Evolutionary conservation across 192 early-diverging fungal genomes (phyloP).

Genomic region (Backusella circina): DNA sequence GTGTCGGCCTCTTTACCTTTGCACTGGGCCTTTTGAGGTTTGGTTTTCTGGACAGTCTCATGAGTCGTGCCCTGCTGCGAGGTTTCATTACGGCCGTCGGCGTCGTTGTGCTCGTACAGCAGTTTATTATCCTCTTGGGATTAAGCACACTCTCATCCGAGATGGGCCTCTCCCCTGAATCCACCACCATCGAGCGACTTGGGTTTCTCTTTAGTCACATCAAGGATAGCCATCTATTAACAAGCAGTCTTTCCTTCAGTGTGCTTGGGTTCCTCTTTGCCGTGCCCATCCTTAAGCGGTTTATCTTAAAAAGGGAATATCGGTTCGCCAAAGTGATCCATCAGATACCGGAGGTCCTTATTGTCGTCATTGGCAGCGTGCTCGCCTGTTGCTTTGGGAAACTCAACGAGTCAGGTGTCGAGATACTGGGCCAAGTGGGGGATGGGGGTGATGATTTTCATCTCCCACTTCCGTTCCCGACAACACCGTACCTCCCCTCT

Average conservation of each 20-base stretch:
- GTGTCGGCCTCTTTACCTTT: conserved; percentile 87
- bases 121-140: conserved; percentile 71
- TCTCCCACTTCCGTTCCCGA: conserved; percentile 43
- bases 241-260: conserved; percentile 63
- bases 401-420: conserved; percentile 67
- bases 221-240: conserved; percentile 53
- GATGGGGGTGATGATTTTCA: conserved; percentile 27
- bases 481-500: conserved; percentile 54
- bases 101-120: conserved; percentile 86
- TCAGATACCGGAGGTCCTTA: conserved; percentile 80
- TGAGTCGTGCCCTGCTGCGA: conserved; percentile 84
- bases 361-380: conserved; percentile 75
- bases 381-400: conserved; percentile 50
- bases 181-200: conserved; percentile 76
- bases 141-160: conserved; percentile 31
- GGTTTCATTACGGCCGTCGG: conserved; percentile 94
- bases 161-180: conserved; percentile 46
- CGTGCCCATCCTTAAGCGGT: conserved; percentile 58
- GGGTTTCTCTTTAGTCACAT: conserved; percentile 61
- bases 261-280: conserved; percentile 48
- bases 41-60: conserved; percentile 91
- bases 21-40: conserved; percentile 90
- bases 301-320: neutral
- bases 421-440: conserved; percentile 72
- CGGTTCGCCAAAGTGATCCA: neutral